phyloP scores from a whole-genome alignment of 2,329 filamentous ascomycete species.

The Fusarium newnesense region DNA sequence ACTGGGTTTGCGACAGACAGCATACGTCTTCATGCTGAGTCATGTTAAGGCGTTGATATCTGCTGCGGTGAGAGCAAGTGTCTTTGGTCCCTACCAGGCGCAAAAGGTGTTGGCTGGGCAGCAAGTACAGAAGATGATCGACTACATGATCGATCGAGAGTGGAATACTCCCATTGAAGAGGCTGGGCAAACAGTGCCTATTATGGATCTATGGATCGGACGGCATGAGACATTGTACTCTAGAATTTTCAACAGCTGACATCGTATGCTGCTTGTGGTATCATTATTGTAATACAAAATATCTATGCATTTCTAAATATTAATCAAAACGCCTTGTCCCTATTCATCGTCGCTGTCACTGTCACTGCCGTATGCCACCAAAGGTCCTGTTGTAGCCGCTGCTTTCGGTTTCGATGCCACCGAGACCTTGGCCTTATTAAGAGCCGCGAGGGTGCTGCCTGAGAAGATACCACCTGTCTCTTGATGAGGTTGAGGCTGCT shows the following conservation, averaged over 20 bases:
- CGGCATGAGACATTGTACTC: slow-evolving; percentile 86
- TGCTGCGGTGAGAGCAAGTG: slow-evolving; percentile 79
- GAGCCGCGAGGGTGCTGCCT: slow-evolving; percentile 80
- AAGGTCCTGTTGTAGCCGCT: slow-evolving; percentile 69
- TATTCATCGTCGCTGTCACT: slow-evolving; percentile 81
- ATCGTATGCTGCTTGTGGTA: slow-evolving; percentile 38
- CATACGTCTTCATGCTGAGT: slow-evolving; percentile 79
- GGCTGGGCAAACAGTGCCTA: slow-evolving; percentile 79
- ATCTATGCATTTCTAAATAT: slow-evolving; percentile 39
- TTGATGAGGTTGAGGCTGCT: slow-evolving; percentile 51
- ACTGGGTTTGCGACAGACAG: slow-evolving; percentile 69
- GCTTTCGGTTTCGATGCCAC: slow-evolving; percentile 66
- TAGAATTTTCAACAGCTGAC: slow-evolving; percentile 84
- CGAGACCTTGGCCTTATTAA: slow-evolving; percentile 69
- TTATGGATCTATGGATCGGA: slow-evolving; percentile 85
- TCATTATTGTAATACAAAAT: slow-evolving; percentile 46
- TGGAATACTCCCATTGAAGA: slow-evolving; percentile 69
- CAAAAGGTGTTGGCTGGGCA: slow-evolving; percentile 75
- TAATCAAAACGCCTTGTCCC: slow-evolving; percentile 43
- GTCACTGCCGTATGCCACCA: slow-evolving; percentile 92
- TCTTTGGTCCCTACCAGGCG: slow-evolving; percentile 84
- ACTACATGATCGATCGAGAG: slow-evolving; percentile 67
- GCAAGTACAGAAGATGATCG: slow-evolving; percentile 67
- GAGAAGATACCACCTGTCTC: slow-evolving; percentile 77
- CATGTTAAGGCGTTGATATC: slow-evolving; percentile 82